phyloP scores from a whole-genome alignment of 768 basidiomycete species.

The Podaxis sp. region DNA sequence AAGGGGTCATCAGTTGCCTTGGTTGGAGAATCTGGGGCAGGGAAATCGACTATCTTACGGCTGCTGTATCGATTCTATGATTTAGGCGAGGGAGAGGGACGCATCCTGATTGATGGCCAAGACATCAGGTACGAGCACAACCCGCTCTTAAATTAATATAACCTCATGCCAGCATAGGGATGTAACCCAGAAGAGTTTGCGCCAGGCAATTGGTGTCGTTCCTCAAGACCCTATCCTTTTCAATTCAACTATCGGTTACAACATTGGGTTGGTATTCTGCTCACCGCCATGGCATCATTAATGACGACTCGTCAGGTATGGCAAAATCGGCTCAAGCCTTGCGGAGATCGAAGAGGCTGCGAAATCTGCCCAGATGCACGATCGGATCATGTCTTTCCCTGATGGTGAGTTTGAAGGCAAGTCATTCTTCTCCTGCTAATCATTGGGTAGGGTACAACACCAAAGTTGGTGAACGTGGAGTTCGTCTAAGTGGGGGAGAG shows the following conservation, averaged over 20 bases:
- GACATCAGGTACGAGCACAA: constrained; percentile 54
- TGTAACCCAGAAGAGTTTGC: constrained; percentile 77
- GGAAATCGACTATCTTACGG: constrained; percentile 85
- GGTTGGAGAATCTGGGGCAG: constrained; percentile 79
- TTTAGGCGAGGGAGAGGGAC: constrained; percentile 70
- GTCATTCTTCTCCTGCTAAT: constrained; percentile 1
- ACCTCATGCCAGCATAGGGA: constrained; percentile 41
- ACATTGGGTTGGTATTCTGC: constrained; percentile 56
- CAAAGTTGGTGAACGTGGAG: constrained; percentile 86
- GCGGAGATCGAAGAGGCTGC: constrained; percentile 82
- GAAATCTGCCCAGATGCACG: constrained; percentile 84
- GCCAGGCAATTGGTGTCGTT: constrained; percentile 84
- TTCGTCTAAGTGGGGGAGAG: constrained; percentile 84
- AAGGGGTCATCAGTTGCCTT: constrained; percentile 87
- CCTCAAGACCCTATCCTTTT: constrained; percentile 83
- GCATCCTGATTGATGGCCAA: constrained; percentile 81
- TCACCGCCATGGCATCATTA: neutral
- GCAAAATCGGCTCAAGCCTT: constrained; percentile 64
- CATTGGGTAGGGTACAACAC: constrained; percentile 63
- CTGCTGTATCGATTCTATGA: constrained; percentile 94
- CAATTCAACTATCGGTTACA: constrained; percentile 69
- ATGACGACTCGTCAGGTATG: constrained; percentile 50
- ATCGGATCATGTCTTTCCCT: constrained; percentile 79
- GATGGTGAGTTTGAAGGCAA: constrained; percentile 41
- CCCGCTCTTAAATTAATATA: neutral